Evolutionary conservation across 2,329 filamentous ascomycete species (phyloP).

Genomic region (Alternaria dauci): DNA sequence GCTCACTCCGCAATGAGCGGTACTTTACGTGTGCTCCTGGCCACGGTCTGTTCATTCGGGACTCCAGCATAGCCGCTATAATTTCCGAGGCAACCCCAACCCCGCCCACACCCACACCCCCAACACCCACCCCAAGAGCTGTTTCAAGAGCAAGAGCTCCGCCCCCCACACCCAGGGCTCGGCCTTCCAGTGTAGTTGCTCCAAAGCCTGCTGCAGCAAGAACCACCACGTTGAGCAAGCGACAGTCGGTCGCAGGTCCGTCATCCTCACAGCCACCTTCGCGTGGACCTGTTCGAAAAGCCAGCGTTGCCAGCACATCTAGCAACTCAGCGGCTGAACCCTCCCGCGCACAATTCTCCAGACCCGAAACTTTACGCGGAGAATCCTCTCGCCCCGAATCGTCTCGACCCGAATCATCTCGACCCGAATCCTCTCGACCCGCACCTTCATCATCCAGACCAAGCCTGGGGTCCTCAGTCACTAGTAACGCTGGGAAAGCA

Average conservation of each 20-base stretch:
- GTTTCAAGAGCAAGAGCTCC: constrained; percentile 23
- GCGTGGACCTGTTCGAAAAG: constrained; percentile 27
- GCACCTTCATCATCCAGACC: constrained; percentile 21
- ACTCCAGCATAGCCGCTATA: constrained; percentile 68
- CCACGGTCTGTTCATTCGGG: constrained; percentile 87
- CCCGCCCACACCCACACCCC: constrained; percentile 13
- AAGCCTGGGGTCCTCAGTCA: constrained; percentile 26
- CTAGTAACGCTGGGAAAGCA: constrained; percentile 23
- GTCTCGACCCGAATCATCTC: constrained; percentile 5
- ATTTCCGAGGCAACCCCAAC: constrained; percentile 56
- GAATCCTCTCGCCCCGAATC: constrained; percentile 5
- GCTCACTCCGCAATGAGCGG: constrained; percentile 82
- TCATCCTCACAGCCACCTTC: constrained; percentile 16
- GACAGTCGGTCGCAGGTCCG: constrained; percentile 32
- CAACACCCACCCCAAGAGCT: constrained; percentile 12
- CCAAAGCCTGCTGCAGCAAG: constrained; percentile 26
- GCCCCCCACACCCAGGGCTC: constrained; percentile 26
- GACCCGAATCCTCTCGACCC: constrained; percentile 8
- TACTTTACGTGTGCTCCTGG: constrained; percentile 82
- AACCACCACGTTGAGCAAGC: constrained; percentile 26
- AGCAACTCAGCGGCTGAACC: constrained; percentile 18
- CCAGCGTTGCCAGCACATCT: constrained; percentile 29
- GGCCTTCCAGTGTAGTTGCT: constrained; percentile 35
- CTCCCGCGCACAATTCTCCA: constrained; percentile 1
- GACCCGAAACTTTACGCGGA: constrained; percentile 2